Conservation (phyloP, 1,139 yeast genomes). For the Geotrichum candidum region DNA sequence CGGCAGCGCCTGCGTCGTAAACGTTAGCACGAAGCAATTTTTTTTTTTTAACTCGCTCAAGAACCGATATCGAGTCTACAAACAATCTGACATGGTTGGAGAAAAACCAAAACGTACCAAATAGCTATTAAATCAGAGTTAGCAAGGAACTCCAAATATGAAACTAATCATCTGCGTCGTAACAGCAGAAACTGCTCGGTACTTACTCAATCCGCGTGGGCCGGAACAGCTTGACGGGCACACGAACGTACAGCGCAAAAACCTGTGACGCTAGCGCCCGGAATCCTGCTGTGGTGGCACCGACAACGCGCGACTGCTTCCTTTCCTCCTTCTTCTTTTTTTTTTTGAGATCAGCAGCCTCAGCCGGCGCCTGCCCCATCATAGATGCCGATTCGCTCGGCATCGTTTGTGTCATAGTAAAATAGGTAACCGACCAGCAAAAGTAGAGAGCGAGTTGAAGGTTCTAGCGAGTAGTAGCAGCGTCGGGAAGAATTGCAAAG, state of each 20-base stretch:
- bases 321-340: constrained; percentile 8
- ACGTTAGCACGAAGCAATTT: neutral
- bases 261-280: constrained; percentile 78
- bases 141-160: neutral
- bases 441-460: neutral
- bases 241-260: constrained; percentile 69
- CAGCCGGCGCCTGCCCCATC: neutral
- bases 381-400: neutral
- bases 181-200: constrained; percentile 43
- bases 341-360: neutral
- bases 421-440: neutral
- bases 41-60: neutral
- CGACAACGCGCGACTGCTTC: constrained; percentile 35
- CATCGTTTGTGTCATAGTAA: neutral
- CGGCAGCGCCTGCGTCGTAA: constrained; percentile 28
- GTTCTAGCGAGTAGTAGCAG: neutral
- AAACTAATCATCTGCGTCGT: neutral
- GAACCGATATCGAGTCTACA: neutral
- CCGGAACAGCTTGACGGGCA: constrained; percentile 74
- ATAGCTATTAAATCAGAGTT: constrained; percentile 1
- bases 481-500: neutral
- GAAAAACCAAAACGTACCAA: constrained; percentile 11
- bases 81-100: neutral
- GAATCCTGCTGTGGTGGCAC: constrained; percentile 73
- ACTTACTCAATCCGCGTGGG: constrained; percentile 87